phyloP scores from a whole-genome alignment of 805 yeast species.

The Saccharomycopsis sp. region DNA sequence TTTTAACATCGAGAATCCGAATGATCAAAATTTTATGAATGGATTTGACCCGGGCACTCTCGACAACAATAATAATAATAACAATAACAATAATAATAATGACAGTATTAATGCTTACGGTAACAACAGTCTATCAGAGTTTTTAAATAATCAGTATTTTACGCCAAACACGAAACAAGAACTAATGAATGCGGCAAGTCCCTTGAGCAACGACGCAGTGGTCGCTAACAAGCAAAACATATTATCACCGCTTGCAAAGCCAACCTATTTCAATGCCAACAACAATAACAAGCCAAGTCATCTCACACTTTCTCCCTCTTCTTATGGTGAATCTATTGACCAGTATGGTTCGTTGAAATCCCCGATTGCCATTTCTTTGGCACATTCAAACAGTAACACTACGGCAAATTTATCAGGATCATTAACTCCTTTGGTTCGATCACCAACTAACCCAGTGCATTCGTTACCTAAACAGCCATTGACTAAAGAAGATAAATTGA shows the following conservation, averaged over 20 bases:
- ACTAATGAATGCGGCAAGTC: not conserved
- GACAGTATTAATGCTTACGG: constrained; percentile 1
- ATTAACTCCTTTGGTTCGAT: constrained; percentile 12
- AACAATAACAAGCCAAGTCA: constrained; percentile 7
- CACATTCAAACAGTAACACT: constrained; percentile 5
- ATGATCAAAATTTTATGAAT: not conserved
- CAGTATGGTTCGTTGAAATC: constrained; percentile 18
- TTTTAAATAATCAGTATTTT: constrained; percentile 15
- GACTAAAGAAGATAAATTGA: constrained; percentile 61
- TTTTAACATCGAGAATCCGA: not conserved
- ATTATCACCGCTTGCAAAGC: constrained; percentile 6
- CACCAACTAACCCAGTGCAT: constrained; percentile 12
- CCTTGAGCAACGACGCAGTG: not conserved
- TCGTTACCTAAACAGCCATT: constrained; percentile 28
- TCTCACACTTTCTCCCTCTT: constrained; percentile 17
- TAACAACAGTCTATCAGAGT: constrained; percentile 7
- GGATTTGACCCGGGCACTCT: not conserved
- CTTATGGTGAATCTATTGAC: constrained; percentile 17
- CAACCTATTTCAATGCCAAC: constrained; percentile 4
- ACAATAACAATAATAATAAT: not conserved
- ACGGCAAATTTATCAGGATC: constrained; percentile 6
- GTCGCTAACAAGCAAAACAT: not conserved
- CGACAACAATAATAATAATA: not conserved
- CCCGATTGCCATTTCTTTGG: constrained; percentile 14
- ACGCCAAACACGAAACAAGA: constrained; percentile 9